Evolutionary conservation across 306 rosid genomes (phyloP), one percentile per base, ranked within the genome.

Genomic region (Oxytropis ochrocephala): DNA sequence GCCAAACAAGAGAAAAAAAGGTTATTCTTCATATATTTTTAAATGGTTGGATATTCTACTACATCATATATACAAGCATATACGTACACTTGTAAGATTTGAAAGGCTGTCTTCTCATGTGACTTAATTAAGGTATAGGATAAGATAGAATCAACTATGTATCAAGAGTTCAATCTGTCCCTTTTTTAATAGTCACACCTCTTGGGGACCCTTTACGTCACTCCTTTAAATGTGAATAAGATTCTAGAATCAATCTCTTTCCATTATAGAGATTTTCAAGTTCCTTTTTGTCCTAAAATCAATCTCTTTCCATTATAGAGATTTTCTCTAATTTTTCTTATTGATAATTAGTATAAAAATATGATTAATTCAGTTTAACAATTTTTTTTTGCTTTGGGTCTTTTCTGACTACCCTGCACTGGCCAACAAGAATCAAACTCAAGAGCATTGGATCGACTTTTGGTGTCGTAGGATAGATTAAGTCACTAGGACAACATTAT

Each of bases 71-170:
- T n/a, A 54, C 72, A 33, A 0, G 12, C 50, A 36, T 17, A 30
- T 13, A 39, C 48, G 50, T 52, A 49, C 74, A 70, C 84, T 47
- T 69, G 58, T 19, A 70, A 68, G 80, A 60, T 59, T 73, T 53
- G 76, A 52, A 72, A 68, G 63, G 33, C 30, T 67, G 68, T 54
- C 64, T 50, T 47, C 47, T 79, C 80, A 73, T 70, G 80, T 79
- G 81, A 64, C 52, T 17, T 64, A 51, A 33, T 17, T 64, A 51
- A 33, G 48, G 36, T 12, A 52, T 32, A 73, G 76, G 85, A 90
- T 85, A 84, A 80, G 86, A 72, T 83, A 77, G 84, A 74, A 78
- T 84, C 65, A 85, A 76, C 49, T 56, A 29, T 60, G n/a, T n/a
- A n/a, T n/a, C n/a, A n/a, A n/a, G n/a, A 62, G 12, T 35, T 21